Evolutionary conservation across 116 monocot genomes (phyloP), one percentile per base, ranked within the genome.

Genomic region (Dioscorea cayenensis): DNA sequence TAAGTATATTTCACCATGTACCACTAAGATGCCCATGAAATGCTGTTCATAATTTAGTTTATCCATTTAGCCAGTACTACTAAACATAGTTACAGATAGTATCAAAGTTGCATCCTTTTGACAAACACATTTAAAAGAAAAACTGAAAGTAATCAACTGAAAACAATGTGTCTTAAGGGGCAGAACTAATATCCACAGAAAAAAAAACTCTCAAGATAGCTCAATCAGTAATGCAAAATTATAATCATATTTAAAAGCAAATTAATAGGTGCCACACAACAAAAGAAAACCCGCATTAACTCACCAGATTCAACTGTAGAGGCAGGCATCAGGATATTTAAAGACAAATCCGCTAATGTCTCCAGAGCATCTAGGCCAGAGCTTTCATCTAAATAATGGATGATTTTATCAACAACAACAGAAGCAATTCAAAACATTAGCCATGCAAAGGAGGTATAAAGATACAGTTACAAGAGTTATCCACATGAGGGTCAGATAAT

Each of bases 321-420:
- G 51, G 78, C 37, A 37, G 94, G 94, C 11, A 81, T 77, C 49
- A 93, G 66, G 22, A 89, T 89, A 79, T 92, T 93, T 32, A 99
- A 69, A 23, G 97, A 99, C 32, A 99, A 73, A 84, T 99, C 89
- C 16, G 97, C 97, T 66, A 99, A 76, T 2, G 94, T 91, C 75
- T 99, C 90, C 37, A 99, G 72, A 32, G 93, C 94, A 80, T 87
- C 88, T 14, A 99, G 66, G 7, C 82, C 86, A 77, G 87, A 63
- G 67, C 70, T 86, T 83, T 90, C 94, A 85, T 97, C 97, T 95
- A 71, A 62, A 62, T 62, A 23, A 62, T 5, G 62, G 21, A 23
- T 60, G 74, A 29, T 32, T 69, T 5, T 37, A 43, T 59, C 32
- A 63, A 80, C 3, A 36, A 75, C 13, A 71, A 21, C 18, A 64